Evolutionary conservation across 2,329 filamentous ascomycete genomes (phyloP), one percentile per base, ranked within the genome.

Genomic region (Aspergillus jensenii): DNA sequence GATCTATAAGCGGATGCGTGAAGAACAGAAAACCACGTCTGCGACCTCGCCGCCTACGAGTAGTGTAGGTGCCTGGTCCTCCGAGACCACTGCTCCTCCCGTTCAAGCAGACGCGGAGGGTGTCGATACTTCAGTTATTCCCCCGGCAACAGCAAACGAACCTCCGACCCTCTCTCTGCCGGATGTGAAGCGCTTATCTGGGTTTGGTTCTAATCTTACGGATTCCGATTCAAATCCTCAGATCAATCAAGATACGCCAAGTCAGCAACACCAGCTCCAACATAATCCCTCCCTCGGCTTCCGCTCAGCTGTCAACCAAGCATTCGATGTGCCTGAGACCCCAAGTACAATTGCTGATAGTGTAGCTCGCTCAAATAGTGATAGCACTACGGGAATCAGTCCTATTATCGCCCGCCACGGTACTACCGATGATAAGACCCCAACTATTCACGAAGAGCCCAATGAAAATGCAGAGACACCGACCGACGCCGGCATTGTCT

Each of bases 1-100:
- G 64, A 88, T 93, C 43, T 93, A 93, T 71, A 88, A 84, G 67
- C 85, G 88, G 6, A 81, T 88, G 71, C 84, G 84, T 52, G 87
- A 90, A 63, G 88, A 90, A 62, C 81, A 80, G 77, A 63, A 81
- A 84, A 9, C 27, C 27, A 31, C 27, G 27, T 31, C 27, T 31
- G 27, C 27, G 27, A 31, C 41, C 19, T 15, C 52, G 37, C 63
- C 76, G 81, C 39, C 79, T 80, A 31, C 27, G 27, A 12, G 9
- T 31, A 31, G 27, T 31, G 27, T 31, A 27, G 23, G 53, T 48
- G 23, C 49, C 17, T 49, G 31, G 5, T 23, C 51, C 33, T 35
- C 35, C 9, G 49, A 35, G 4, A 44, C 35, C 39, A 43, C 56
- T 27, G 55, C 59, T 49, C 55, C 52, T 7, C 52, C 52, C 45